Conservation (phyloP, 2,329 filamentous ascomycete species). For the Lachnellula arida region DNA sequence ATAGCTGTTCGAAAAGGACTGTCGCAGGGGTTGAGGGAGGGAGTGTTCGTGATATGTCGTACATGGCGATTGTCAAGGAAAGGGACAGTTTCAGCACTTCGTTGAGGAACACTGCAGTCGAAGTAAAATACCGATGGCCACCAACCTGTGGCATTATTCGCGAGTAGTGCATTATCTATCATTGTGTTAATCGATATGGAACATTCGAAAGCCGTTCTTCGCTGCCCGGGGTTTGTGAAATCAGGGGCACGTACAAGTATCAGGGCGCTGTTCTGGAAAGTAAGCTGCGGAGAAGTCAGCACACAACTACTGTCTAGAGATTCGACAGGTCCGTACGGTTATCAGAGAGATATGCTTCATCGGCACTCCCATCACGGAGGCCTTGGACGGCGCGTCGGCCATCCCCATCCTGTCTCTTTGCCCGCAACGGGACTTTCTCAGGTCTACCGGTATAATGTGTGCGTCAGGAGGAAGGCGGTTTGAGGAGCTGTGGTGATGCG, state of each 20-base stretch:
- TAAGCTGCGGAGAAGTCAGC: constrained; percentile 52
- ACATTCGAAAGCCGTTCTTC: background rate
- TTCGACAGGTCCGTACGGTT: constrained; percentile 45
- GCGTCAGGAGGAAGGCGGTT: background rate
- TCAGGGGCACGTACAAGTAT: constrained; percentile 53
- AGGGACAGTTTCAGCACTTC: constrained; percentile 88
- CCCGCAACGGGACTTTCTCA: background rate
- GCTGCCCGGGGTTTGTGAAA: constrained; percentile 1
- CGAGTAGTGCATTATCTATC: constrained; percentile 87
- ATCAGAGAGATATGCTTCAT: constrained; percentile 66
- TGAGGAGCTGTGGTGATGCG: background rate
- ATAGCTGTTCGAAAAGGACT: constrained; percentile 74
- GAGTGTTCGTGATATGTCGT: constrained; percentile 75
- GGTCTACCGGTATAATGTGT: background rate
- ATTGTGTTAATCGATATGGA: constrained; percentile 14
- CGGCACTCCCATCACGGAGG: constrained; percentile 48
- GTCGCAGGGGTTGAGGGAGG: constrained; percentile 77
- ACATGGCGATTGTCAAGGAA: constrained; percentile 79
- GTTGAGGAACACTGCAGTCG: constrained; percentile 89
- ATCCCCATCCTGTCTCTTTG: constrained; percentile 17
- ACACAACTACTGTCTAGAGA: constrained; percentile 21
- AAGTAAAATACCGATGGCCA: constrained; percentile 86
- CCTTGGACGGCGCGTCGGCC: constrained; percentile 21
- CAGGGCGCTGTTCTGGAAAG: constrained; percentile 73
- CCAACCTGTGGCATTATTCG: constrained; percentile 82